These are phyloP conservation scores for Trametes maxima DNA, from an alignment of 768 basidiomycete species.

Conservation along the genomic window DNA sequence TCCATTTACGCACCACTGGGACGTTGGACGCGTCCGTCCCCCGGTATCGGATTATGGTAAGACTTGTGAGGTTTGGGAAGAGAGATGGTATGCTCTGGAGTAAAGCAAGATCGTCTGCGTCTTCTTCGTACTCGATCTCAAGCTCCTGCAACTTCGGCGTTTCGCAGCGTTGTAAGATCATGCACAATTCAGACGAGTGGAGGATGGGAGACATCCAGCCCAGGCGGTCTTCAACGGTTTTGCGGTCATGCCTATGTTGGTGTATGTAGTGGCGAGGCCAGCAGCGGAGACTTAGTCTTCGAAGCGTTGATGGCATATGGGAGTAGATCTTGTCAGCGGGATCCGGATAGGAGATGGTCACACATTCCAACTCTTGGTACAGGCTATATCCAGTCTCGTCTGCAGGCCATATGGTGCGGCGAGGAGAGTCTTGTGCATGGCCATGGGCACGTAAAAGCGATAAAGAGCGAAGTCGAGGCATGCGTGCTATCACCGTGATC, in stretches of 20 bases:
- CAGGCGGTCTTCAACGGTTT: not conserved
- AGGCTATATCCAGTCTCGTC: too few species aligned
- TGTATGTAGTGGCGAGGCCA: constrained; percentile 6
- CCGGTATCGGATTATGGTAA: not conserved
- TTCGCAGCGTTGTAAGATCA: not conserved
- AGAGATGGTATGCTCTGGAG: not conserved
- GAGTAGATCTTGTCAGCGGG: not conserved
- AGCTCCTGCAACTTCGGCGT: not conserved
- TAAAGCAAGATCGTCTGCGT: not conserved
- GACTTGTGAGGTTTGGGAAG: not conserved
- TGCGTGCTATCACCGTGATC: not conserved
- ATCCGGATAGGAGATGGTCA: constrained; percentile 1
- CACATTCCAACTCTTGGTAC: not conserved
- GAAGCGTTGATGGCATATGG: not conserved
- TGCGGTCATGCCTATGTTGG: not conserved
- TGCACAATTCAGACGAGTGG: not conserved
- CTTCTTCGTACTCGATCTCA: constrained; percentile 6
- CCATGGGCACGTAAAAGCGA: not conserved
- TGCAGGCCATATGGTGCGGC: not conserved
- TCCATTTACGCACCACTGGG: not conserved
- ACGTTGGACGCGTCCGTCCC: not conserved
- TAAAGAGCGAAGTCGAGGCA: not conserved
- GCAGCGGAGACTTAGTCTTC: not conserved
- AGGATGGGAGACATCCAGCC: not conserved
- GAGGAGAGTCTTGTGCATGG: not conserved